Evolutionary conservation across 1,139 yeast genomes (phyloP), one percentile per base, ranked within the genome.

Genomic region (Yarrowia galli): DNA sequence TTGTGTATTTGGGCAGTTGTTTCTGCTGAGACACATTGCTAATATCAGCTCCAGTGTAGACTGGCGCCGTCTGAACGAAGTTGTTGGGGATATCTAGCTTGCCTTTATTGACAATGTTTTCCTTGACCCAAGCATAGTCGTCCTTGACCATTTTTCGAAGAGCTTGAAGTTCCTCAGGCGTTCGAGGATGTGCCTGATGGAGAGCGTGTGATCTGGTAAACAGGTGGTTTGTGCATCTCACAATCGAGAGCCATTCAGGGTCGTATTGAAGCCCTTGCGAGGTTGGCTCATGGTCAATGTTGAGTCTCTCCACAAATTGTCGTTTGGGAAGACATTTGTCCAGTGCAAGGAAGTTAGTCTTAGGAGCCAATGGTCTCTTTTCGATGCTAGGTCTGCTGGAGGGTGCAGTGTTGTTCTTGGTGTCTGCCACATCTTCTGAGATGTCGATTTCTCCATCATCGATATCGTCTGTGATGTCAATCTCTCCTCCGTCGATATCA

Each of bases 291-390:
- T 40, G 46, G n/a, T 72, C 77, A 40, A 87, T 74, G 0, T 79
- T 74, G 15, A 82, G 23, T 3, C 81, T 71, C 69, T 85, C 85
- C 4, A 91, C 72, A 73, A 82, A 90, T 40, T 80, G 74, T 18
- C 96, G 80, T 18, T 81, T 78, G 0, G 91, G 91, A 1, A 89
- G 78, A 72, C 96, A 91, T 75, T 95, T 95, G 76, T 93, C 98
- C 23, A 95, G 81, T 0, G 98, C 97, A 35, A 91, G 76, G 74
- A 95, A 93, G 1, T 78, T 72, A 0, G 97, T 90, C 6, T 79
- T 72, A 0, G 97, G 89, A 3, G 46, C 76, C 71, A 66, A 56
- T 49, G 63, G 60, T 22, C 13, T 53, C 53, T n/a, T 13, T 20
- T 20, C 43, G 36, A 53, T 36, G 5, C 9, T 3, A 2, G 45